A percentile compares a stretch with the other conserved stretches of the same genome.
Evolutionary conservation across 2,329 filamentous ascomycete species (phyloP).

Genomic region (Alternaria incomplexa): DNA sequence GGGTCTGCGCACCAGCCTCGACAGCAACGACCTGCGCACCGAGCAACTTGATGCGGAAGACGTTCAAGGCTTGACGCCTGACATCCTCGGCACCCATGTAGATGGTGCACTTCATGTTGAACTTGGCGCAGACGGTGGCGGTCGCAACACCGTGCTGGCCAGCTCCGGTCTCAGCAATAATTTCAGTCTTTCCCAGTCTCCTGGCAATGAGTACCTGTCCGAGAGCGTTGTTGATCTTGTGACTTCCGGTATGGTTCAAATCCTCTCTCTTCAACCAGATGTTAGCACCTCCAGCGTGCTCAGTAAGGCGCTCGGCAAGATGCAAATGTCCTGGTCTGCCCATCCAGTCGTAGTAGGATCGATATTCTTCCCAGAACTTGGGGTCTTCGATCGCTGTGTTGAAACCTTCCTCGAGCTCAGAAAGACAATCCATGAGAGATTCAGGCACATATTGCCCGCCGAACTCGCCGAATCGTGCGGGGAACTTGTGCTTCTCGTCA

Average conservation of each 20-base stretch:
- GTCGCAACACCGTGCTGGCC: slow-evolving; percentile 98
- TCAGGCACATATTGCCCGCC: slow-evolving; percentile 98
- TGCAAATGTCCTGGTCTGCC: slow-evolving; percentile 91
- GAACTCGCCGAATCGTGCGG: slow-evolving; percentile 91
- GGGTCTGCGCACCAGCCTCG: slow-evolving; percentile 78
- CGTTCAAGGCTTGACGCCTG: slow-evolving; percentile 92
- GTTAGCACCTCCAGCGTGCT: slow-evolving; percentile 87
- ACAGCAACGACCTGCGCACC: slow-evolving; percentile 93
- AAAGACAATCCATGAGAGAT: slow-evolving; percentile 95
- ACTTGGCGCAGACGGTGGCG: slow-evolving; percentile 96
- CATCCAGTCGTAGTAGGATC: slow-evolving; percentile 97
- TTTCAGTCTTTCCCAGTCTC: slow-evolving; percentile 90
- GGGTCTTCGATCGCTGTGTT: slow-evolving; percentile 85
- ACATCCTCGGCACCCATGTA: slow-evolving; percentile 99
- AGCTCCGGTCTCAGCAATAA: slow-evolving; percentile 97
- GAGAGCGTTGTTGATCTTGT: slow-evolving; percentile 99
- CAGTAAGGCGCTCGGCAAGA: slow-evolving; percentile 83
- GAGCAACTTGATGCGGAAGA: slow-evolving; percentile 97
- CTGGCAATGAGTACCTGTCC: slow-evolving; percentile 89
- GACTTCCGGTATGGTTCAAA: slow-evolving; percentile 94
- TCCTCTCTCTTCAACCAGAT: slow-evolving; percentile 99
- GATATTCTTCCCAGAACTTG: slow-evolving; percentile 95
- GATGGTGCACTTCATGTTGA: slow-evolving; percentile 96
- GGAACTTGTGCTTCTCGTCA: slow-evolving; percentile 62
- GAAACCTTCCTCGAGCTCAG: slow-evolving; percentile 89